Conservation (phyloP, 139 green algal species). For the Tetraselmis chui region DNA sequence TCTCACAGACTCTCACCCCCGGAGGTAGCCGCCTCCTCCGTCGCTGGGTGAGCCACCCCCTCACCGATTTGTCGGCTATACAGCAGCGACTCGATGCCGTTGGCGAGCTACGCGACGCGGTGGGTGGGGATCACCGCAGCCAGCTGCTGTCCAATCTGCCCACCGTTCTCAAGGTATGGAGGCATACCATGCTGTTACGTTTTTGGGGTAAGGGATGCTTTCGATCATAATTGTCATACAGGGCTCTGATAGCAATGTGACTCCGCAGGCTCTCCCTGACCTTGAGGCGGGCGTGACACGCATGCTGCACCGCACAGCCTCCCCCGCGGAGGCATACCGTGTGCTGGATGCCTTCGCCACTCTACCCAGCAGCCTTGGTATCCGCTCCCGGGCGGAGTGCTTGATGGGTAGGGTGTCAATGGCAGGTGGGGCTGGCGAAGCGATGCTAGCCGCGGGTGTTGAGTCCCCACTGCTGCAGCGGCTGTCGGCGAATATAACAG, state of each 20-base stretch:
- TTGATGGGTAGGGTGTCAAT: no score
- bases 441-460: slow-evolving; percentile 4
- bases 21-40: slow-evolving; percentile 62
- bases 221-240: no score
- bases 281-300: slow-evolving; percentile 70
- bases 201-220: no score
- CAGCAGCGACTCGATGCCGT: slow-evolving; percentile 18
- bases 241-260: no score
- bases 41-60: slow-evolving; percentile 63
- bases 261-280: slow-evolving; percentile 40
- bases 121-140: slow-evolving; percentile 16
- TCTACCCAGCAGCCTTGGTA: neutral
- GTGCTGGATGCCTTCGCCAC: slow-evolving; percentile 33
- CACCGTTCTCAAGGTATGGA: slow-evolving; percentile 4
- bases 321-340: slow-evolving; percentile 61
- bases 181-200: no score
- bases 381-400: neutral
- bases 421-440: neutral
- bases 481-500: slow-evolving; percentile 28
- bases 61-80: slow-evolving; percentile 41
- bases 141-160: slow-evolving; percentile 16
- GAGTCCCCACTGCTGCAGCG: slow-evolving; percentile 32
- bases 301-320: slow-evolving; percentile 61
- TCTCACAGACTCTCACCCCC: slow-evolving; percentile 68
- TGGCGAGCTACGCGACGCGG: slow-evolving; percentile 14